These are phyloP conservation scores for Kewa caespitosa DNA, from an alignment of 179 eudicot genomes.

Conservation along the genomic window DNA sequence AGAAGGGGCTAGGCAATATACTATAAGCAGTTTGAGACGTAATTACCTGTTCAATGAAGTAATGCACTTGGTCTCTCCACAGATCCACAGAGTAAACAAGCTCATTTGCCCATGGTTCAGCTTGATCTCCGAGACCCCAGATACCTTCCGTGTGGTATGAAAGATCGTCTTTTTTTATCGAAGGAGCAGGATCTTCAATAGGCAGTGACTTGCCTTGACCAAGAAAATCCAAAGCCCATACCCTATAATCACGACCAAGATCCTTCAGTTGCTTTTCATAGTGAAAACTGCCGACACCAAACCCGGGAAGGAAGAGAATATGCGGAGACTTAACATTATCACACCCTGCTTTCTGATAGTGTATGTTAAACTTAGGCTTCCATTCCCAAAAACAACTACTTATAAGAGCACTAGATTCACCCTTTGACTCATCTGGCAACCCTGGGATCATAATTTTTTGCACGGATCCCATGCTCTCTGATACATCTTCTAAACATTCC, in stretches of 20 bases:
- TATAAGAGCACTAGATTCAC: slow-evolving; percentile 53
- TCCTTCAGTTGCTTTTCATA: slow-evolving; percentile 90
- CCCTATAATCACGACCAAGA: slow-evolving; percentile 83
- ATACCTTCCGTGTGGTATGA: slow-evolving; percentile 26
- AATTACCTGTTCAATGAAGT: slow-evolving; percentile 78
- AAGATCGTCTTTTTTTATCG: slow-evolving; percentile 24
- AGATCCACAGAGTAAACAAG: slow-evolving; percentile 91
- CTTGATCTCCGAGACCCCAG: slow-evolving; percentile 88
- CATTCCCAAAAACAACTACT: slow-evolving; percentile 76
- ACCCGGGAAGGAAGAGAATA: slow-evolving; percentile 88
- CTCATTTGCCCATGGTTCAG: slow-evolving; percentile 86
- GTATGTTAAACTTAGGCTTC: slow-evolving; percentile 78
- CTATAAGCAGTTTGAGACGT: not conserved
- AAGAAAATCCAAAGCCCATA: slow-evolving; percentile 88
- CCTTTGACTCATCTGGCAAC: slow-evolving; percentile 64
- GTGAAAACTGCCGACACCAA: slow-evolving; percentile 97
- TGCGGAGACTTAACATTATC: slow-evolving; percentile 67
- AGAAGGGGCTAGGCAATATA: not conserved
- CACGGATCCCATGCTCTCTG: slow-evolving; percentile 34
- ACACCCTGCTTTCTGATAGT: slow-evolving; percentile 75
- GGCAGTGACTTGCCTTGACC: slow-evolving; percentile 98
- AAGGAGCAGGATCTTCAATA: slow-evolving; percentile 75
- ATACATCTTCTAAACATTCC: slow-evolving; percentile 32
- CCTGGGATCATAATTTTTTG: slow-evolving; percentile 70
- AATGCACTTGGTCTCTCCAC: slow-evolving; percentile 86